These are phyloP conservation scores for Fusarium sp. DNA, from an alignment of 2,329 filamentous ascomycete genomes.

Conservation along the genomic window DNA sequence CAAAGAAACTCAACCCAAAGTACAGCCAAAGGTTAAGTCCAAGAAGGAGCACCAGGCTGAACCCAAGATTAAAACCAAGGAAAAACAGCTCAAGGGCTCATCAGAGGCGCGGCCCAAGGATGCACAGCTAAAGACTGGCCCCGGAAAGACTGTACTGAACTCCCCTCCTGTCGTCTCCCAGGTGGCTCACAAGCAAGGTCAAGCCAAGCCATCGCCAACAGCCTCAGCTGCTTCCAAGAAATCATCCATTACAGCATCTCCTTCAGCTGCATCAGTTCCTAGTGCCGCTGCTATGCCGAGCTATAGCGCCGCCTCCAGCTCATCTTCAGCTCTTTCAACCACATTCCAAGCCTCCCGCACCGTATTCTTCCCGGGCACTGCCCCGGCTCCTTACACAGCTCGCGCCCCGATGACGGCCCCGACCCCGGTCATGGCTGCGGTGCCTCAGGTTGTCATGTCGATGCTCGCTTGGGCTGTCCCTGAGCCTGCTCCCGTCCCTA, in stretches of 20 bases:
- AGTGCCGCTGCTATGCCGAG: neutral
- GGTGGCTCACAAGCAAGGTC: neutral
- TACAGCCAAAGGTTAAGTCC: neutral
- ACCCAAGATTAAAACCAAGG: neutral
- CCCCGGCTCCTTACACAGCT: slow-evolving; percentile 18
- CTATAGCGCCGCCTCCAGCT: neutral
- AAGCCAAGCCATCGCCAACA: neutral
- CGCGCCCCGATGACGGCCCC: slow-evolving; percentile 18
- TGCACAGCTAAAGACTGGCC: neutral
- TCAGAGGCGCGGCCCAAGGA: neutral
- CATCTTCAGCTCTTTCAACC: neutral
- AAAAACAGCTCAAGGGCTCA: neutral
- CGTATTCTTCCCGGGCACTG: slow-evolving; percentile 12
- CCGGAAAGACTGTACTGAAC: neutral
- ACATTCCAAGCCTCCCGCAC: slow-evolving; percentile 1
- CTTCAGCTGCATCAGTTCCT: neutral
- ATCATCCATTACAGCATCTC: neutral
- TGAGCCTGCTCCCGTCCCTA: slow-evolving; percentile 23
- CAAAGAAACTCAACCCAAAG: neutral
- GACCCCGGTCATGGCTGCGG: slow-evolving; percentile 18
- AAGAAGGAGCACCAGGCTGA: neutral
- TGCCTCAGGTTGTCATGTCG: slow-evolving; percentile 23
- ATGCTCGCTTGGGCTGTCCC: slow-evolving; percentile 18
- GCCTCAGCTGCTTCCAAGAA: neutral
- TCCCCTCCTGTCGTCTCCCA: neutral